Conservation (phyloP, 2,329 filamentous ascomycete genomes). For the Diaporthe citriasiana region DNA sequence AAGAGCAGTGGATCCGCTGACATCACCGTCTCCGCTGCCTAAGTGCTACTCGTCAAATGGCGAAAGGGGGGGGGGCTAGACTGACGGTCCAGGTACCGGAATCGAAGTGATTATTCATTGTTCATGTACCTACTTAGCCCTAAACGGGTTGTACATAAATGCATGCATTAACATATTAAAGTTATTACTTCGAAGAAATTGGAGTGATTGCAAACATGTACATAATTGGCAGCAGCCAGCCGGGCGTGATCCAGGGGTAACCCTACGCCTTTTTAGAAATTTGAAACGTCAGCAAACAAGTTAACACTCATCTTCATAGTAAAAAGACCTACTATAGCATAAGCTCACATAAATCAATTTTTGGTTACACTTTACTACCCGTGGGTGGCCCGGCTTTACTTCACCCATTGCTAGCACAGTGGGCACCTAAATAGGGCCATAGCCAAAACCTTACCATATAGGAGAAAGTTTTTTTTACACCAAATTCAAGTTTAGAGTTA, state of each 20-base stretch:
- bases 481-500: too few relatives aligned
- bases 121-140: constrained; percentile 23
- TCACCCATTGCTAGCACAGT: too few relatives aligned
- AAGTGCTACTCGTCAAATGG: background rate
- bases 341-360: too few relatives aligned
- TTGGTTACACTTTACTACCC: too few relatives aligned
- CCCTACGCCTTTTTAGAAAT: background rate
- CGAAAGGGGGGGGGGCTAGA: too few relatives aligned
- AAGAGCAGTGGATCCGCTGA: constrained; percentile 53
- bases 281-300: background rate
- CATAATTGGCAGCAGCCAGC: background rate
- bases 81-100: background rate
- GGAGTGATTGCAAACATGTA: background rate
- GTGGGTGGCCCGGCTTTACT: too few relatives aligned
- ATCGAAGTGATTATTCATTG: constrained; percentile 1
- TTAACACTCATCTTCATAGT: too few relatives aligned
- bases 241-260: background rate
- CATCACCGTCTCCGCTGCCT: constrained; percentile 35
- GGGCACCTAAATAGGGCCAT: too few relatives aligned
- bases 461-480: too few relatives aligned
- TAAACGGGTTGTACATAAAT: constrained; percentile 4
- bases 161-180: background rate
- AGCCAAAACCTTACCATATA: too few relatives aligned
- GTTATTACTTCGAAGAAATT: background rate
- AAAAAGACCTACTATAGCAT: too few relatives aligned